Evolutionary conservation across 2,329 filamentous ascomycete genomes (phyloP).

Genomic region (Ophiostoma sp.): DNA sequence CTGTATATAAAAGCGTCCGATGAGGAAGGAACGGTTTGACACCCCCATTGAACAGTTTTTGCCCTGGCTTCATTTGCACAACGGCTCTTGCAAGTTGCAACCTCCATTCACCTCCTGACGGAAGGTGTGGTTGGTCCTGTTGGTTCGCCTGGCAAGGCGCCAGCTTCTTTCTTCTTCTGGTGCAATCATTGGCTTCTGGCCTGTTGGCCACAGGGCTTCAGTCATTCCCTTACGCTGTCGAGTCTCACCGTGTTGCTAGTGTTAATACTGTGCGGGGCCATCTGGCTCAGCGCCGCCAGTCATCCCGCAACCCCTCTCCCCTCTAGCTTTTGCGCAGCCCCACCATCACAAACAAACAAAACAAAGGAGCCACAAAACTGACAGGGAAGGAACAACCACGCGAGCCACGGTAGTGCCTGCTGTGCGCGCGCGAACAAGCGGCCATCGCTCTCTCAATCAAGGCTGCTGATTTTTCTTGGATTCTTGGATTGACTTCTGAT

Average conservation of each 20-base stretch:
- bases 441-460: not conserved
- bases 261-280: slow-evolving; percentile 15
- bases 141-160: slow-evolving; percentile 4
- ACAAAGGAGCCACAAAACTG: slow-evolving; percentile 20
- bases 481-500: not conserved
- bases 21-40: no score
- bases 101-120: no score
- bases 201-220: slow-evolving; percentile 5
- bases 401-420: not conserved
- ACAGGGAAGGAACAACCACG: not conserved
- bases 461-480: not conserved
- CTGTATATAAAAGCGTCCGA: no score
- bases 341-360: slow-evolving; percentile 29
- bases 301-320: slow-evolving; percentile 21
- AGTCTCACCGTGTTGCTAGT: not conserved
- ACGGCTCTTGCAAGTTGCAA: no score
- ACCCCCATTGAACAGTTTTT: no score
- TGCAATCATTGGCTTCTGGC: not conserved
- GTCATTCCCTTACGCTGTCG: slow-evolving; percentile 6
- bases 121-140: no score
- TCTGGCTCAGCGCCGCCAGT: not conserved
- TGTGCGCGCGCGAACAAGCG: not conserved
- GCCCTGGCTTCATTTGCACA: no score
- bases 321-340: slow-evolving; percentile 19
- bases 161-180: not conserved